A percentile compares a stretch with the other conserved stretches of the same genome.
Conservation (phyloP, 306 rosid genomes). For the Cicer chorassanicum region DNA sequence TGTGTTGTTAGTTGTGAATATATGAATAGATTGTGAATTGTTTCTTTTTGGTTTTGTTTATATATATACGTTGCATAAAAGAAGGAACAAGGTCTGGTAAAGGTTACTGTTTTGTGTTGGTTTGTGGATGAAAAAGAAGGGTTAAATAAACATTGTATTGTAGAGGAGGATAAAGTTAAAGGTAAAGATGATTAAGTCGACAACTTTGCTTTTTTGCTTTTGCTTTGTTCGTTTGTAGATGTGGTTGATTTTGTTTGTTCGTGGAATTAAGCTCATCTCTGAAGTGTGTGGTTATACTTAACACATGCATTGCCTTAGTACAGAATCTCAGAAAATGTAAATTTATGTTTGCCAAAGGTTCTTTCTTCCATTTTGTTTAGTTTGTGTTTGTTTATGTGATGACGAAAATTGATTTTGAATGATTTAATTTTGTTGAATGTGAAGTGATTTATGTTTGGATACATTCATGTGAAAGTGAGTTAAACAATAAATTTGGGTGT, state of each 20-base stretch:
- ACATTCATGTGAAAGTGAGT: too few relatives aligned
- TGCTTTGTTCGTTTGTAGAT: slow-evolving; percentile 48
- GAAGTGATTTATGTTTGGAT: too few relatives aligned
- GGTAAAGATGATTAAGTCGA: slow-evolving; percentile 63
- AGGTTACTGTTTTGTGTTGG: slow-evolving; percentile 48
- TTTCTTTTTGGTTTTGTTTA: slow-evolving; percentile 21
- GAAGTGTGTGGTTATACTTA: slow-evolving; percentile 36
- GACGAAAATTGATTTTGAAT: too few relatives aligned
- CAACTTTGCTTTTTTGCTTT: slow-evolving; percentile 50
- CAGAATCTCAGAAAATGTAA: slow-evolving; percentile 44
- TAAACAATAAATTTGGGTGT: too few relatives aligned
- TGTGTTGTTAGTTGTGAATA: slow-evolving; percentile 14
- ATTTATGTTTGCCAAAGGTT: slow-evolving; percentile 36
- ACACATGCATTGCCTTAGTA: background rate
- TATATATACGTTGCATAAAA: slow-evolving; percentile 44
- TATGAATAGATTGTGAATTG: slow-evolving; percentile 33
- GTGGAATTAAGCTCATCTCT: slow-evolving; percentile 31
- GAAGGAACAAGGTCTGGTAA: slow-evolving; percentile 43
- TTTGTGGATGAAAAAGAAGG: slow-evolving; percentile 40
- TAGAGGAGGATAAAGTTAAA: slow-evolving; percentile 56
- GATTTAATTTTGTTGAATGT: background rate
- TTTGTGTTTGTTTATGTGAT: background rate
- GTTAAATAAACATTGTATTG: slow-evolving; percentile 36
- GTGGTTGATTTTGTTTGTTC: slow-evolving; percentile 43
- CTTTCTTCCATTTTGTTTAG: slow-evolving; percentile 29